Evolutionary conservation across 306 rosid species (phyloP), one percentile per base, ranked within the genome.

Genomic region (Crotalaria pallida): DNA sequence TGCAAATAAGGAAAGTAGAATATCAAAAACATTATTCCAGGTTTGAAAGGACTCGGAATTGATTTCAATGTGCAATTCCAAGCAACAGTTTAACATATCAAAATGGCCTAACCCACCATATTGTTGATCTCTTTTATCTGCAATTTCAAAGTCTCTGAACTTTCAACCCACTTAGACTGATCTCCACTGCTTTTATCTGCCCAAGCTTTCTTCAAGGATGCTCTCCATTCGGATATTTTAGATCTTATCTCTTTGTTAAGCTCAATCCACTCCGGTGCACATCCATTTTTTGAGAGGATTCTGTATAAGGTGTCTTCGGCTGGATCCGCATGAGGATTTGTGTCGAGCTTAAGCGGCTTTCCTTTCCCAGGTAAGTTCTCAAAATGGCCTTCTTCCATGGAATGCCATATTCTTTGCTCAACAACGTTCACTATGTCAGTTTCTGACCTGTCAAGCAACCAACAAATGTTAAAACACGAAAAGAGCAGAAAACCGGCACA

Each of bases 301-400:
- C 96, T 71, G 59, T 92, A 86, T 66, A 92, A 31, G 29, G 98
- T 88, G 77, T 92, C 98, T 53, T 88, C 96, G 34, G 96, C 96
- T 49, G 98, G 91, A 79, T 92, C 96, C 2, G 89, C 98, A 36
- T 92, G 96, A 71, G 98, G 96, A 75, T 92, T 92, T 6, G 67
- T 78, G 21, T 71, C 82, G 1, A 85, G 85, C 67, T 89, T 84
- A 7, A 88, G 87, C 1, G 96, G 98, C 72, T 92, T 92, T 10
- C 98, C 98, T 79, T 92, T 89, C 34, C 98, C 98, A 0, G 98
- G 87, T 67, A 92, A 81, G 69, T 92, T 89, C 77, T 92, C 96
- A 61, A 89, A 92, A 7, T 89, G 84, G n/a, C 98, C 98, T 63
- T 88, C 96, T 79, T 89, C 96, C 98, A 92, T 92, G 18, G 98